These are phyloP conservation scores for Scopulariopsis brevicaulis DNA, from an alignment of 2,329 filamentous ascomycete genomes.

Conservation along the genomic window DNA sequence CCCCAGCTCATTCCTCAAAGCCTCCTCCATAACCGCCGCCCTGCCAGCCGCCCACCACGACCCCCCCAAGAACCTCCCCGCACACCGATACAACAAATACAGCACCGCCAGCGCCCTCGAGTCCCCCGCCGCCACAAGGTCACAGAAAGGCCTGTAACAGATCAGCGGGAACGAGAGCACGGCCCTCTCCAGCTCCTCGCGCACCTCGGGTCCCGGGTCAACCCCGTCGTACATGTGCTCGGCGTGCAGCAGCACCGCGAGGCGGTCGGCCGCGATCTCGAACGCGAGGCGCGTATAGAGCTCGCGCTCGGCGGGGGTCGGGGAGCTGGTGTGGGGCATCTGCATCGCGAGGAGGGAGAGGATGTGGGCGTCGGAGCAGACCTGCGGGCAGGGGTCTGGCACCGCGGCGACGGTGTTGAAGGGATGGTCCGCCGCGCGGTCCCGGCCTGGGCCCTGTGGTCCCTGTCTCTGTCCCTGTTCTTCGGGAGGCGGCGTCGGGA, in stretches of 20 bases:
- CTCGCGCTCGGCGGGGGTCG: background rate
- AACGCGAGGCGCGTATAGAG: conserved; percentile 8
- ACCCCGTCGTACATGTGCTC: background rate
- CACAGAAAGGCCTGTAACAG: conserved; percentile 13
- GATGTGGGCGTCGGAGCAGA: background rate
- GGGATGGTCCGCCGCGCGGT: background rate
- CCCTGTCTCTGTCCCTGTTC: background rate
- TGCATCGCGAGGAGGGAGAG: conserved; percentile 4
- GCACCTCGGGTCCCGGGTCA: background rate
- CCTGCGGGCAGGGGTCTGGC: background rate
- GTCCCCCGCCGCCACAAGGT: conserved; percentile 12
- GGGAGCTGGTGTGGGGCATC: background rate
- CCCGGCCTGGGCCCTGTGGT: background rate
- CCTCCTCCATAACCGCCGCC: conserved; percentile 10
- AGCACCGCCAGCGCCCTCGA: conserved; percentile 15
- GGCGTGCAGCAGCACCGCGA: conserved; percentile 10
- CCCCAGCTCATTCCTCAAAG: conserved; percentile 9
- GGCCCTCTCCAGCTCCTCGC: conserved; percentile 13
- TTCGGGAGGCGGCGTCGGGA: background rate
- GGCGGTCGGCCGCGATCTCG: conserved; percentile 8
- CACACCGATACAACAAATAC: conserved; percentile 14
- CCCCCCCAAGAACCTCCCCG: conserved; percentile 10
- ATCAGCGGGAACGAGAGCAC: conserved; percentile 16
- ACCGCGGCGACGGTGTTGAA: background rate
- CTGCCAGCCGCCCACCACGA: conserved; percentile 15